Base-by-base conservation (phyloP, 495 filamentous ascomycete species). In the Podospora fimiseda region DNA sequence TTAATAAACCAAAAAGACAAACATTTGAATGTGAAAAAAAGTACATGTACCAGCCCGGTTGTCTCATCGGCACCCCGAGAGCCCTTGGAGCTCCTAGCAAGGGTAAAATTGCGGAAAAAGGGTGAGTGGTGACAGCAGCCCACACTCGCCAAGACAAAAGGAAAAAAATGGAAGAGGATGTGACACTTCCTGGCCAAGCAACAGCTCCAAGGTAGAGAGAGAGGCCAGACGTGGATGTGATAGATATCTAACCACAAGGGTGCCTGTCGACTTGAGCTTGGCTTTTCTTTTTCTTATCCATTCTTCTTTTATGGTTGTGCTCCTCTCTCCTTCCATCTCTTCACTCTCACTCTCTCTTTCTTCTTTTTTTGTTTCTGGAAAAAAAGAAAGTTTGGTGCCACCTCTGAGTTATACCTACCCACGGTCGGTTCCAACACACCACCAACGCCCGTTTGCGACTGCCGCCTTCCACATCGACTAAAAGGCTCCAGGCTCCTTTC, bases 141-240 rank as follows among this genome's bases (percentile, higher is more conserved):
- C 51, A n/a, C n/a, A 50, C 55, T 39, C 38, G 58, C 60, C 58
- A 63, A 63, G 58, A 49, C 49, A 18, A 52, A 37, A 49, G 50
- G 27, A 50, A 55, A 60, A 64, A 55, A 59, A 61, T 48, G 53
- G 49, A 51, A 52, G 45, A 40, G 23, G 49, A 53, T 33, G 55
- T 58, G 56, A 48, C 56, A 27, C 27, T 47, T 19, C 24, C 27
- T 30, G 40, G 40, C 22, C 7, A 8, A 7, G 8, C 1, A 33
- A 23, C 22, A 27, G 51, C 39, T 9, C 13, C 39, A 41, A 18
- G 41, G 20, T 30, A 20, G 11, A 20, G 19, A 45, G 20, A 20
- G 19, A 24, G 9, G 27, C 6, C 27, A 5, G 27, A 5, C 27
- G 27, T 33, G 27, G 44, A 33, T 47, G 20, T 14, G 44, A 42